Conservation (phyloP, 1,284 basidiomycete genomes). For the Apiotrichum siamense region DNA sequence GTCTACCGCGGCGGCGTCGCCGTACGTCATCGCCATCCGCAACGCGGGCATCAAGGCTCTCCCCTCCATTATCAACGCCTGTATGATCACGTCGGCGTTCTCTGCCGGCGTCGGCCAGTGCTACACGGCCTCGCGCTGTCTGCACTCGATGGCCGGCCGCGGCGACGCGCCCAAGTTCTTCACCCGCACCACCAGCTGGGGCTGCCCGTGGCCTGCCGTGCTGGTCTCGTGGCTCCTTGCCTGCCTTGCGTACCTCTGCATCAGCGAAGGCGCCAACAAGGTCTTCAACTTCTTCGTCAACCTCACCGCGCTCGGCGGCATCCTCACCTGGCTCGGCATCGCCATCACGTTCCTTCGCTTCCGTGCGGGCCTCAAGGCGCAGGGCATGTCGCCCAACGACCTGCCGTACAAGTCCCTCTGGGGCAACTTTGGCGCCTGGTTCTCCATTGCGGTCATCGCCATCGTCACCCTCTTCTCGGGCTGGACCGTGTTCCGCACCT, state of each 20-base stretch:
- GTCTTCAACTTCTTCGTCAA: conserved; percentile 70
- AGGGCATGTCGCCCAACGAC: conserved; percentile 55
- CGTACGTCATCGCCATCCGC: conserved; percentile 66
- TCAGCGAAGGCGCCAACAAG: conserved; percentile 55
- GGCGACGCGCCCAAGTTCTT: conserved; percentile 69
- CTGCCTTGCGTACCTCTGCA: conserved; percentile 52
- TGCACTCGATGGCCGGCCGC: conserved; percentile 51
- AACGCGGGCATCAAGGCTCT: conserved; percentile 66
- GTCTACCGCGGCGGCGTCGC: conserved; percentile 61
- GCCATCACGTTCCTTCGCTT: conserved; percentile 67
- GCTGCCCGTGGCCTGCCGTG: conserved; percentile 59
- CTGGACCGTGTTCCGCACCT: conserved; percentile 51
- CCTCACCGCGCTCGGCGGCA: conserved; percentile 49
- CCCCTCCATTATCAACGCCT: conserved; percentile 62
- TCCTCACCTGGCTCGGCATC: conserved; percentile 79
- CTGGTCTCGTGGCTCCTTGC: conserved; percentile 63
- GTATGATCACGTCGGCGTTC: conserved; percentile 55
- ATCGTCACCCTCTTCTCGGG: conserved; percentile 36
- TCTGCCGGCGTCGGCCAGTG: conserved; percentile 53
- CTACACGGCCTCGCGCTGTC: conserved; percentile 50
- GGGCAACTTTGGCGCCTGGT: conserved; percentile 22
- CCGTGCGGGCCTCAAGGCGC: conserved; percentile 57
- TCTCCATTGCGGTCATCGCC: conserved; percentile 30
- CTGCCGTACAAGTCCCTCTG: conserved; percentile 52
- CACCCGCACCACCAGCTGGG: conserved; percentile 54